Evolutionary conservation across 2,329 filamentous ascomycete genomes (phyloP), one percentile per base, ranked within the genome.

Genomic region (Chlorencoelia australis): DNA sequence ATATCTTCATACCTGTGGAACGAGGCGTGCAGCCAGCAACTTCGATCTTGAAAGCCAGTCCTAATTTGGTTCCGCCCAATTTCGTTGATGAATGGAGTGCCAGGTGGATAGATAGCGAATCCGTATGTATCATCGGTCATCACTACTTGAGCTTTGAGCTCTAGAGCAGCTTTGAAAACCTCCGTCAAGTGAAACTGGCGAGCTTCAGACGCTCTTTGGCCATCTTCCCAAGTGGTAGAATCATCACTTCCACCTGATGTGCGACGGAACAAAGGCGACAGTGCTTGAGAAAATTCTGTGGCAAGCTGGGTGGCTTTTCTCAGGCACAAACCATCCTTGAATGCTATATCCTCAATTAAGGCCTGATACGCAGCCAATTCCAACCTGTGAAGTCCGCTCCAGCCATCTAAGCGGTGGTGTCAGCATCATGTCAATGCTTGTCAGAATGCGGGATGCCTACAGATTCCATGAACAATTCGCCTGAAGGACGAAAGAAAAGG

Each of bases 151-250:
- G 38, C 35, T 24, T 47, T 45, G 16, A 45, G 36, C 16, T 7
- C 19, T 11, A 45, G 30, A 2, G 45, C 42, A 13, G 30, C 17
- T 13, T 47, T 22, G 13, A 47, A 47, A n/a, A 47, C 34, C 16
- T 32, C 35, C 9, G n/a, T n/a, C 4, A 47, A 31, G 15, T 33
- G 45, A 24, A 36, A 33, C 9, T 20, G 21, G 11, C 43, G 27
- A 24, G 38, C 18, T 28, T 41, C 36, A 18, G 30, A 43, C 11
- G 22, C 7, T 17, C 38, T 25, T 9, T 6, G 5, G 6, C 17
- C 13, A 16, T 41, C 32, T 1, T 31, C 33, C 43, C 37, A 45
- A 10, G 35, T 41, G 6, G 10, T 5, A 6, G 10, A 21, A 21
- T 35, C 19, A 10, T 21, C 20, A 3, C 10, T 13, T n/a, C 14